A percentile compares a stretch with the other conserved stretches of the same genome.
Conservation (phyloP, 768 basidiomycete genomes). For the Suillus spraguei region DNA sequence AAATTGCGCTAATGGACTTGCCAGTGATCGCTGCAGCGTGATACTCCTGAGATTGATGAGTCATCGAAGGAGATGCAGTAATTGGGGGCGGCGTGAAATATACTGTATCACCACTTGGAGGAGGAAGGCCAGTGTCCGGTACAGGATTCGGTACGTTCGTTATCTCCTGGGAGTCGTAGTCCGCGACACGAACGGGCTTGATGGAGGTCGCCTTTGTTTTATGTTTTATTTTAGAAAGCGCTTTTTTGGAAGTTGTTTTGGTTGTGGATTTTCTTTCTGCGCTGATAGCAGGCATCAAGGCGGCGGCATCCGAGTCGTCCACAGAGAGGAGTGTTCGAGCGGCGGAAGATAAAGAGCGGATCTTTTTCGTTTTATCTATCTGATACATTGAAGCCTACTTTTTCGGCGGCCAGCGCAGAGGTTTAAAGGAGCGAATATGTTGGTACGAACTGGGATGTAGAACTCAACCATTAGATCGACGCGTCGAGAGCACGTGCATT, state of each 20-base stretch:
- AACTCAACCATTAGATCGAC: slow-evolving; percentile 20
- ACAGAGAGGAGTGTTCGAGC: slow-evolving; percentile 14
- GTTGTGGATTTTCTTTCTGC: background rate
- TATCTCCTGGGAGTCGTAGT: slow-evolving; percentile 32
- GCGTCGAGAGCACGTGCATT: slow-evolving; percentile 33
- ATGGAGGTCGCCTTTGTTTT: slow-evolving; percentile 3
- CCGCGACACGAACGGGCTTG: slow-evolving; percentile 6
- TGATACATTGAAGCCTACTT: slow-evolving; percentile 19
- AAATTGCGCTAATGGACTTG: background rate
- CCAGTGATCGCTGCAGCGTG: slow-evolving; percentile 16
- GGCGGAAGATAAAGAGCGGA: background rate
- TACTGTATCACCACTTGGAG: slow-evolving; percentile 22
- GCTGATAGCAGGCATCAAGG: slow-evolving; percentile 14
- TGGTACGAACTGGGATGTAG: slow-evolving; percentile 8
- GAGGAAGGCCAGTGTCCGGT: slow-evolving; percentile 35
- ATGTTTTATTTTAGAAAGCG: background rate
- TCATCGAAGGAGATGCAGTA: slow-evolving; percentile 26
- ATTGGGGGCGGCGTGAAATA: slow-evolving; percentile 18
- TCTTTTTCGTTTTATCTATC: slow-evolving; percentile 18
- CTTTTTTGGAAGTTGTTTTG: slow-evolving; percentile 2
- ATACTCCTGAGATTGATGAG: slow-evolving; percentile 12
- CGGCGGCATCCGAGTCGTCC: slow-evolving; percentile 27
- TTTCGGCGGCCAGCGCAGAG: slow-evolving; percentile 30
- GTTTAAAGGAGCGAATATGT: slow-evolving; percentile 23
- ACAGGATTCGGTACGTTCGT: slow-evolving; percentile 31